Base-by-base conservation (phyloP, 2,329 filamentous ascomycete genomes). In the Cladosporium sp. region DNA sequence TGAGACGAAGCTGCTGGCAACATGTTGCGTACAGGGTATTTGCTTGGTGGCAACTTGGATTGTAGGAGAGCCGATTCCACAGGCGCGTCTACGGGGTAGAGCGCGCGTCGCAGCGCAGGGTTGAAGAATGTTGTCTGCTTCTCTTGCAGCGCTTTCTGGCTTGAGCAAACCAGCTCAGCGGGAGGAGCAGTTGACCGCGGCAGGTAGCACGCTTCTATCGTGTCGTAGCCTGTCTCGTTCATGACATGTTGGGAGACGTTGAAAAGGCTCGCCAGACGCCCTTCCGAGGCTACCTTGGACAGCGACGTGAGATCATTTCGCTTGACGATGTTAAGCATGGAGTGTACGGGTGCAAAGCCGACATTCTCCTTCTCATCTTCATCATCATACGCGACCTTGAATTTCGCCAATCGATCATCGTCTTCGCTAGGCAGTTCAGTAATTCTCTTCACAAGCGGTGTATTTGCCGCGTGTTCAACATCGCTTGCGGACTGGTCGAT, bases 151-250 rank as follows among this genome's bases (percentile, higher is more conserved):
- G 85, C 80, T 52, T 85, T 84, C 59, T 89, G 88, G 68, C 89
- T 91, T 58, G 89, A 88, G 76, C 90, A 94, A 52, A 87, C 85
- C 5, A 98, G 84, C 69, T 93, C 88, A 67, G 98, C 89, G 0
- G 95, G 95, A 7, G 94, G 93, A 4, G 95, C 94, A 2, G 91
- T 88, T 2, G 91, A 93, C 15, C 85, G 85, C n/a, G 92, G 91
- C 68, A 90, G 84, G 57, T 88, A 91, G 67, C 92, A 92, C 68
- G 92, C 88, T 77, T 99, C 95, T 36, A 97, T 87, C 21, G 90
- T 85, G 61, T 87, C 83, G 34, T 97, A 85, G 0, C 93, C 92
- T 24, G 90, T 88, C 59, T 88, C 84, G 49, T 86, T 81, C 75
- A 91, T 94, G 0, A 84, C 81, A 63, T 83, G 77, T 44, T 84